phyloP scores from a whole-genome alignment of 192 early-diverging fungal species.

The Coemansia sp. region DNA sequence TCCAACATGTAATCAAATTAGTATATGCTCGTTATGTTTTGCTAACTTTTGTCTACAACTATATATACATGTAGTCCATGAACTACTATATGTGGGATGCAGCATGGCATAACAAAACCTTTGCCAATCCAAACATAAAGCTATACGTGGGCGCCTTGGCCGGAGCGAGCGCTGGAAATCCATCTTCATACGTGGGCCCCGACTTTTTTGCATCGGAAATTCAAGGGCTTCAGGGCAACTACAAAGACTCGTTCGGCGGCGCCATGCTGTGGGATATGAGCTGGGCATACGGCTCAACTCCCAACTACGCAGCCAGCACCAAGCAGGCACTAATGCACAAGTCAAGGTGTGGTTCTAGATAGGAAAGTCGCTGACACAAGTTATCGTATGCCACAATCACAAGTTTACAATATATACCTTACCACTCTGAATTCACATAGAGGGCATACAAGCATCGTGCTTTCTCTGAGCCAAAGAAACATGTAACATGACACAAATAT shows the following conservation, averaged over 20 bases:
- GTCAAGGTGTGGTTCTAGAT: constrained; percentile 23
- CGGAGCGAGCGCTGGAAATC: constrained; percentile 53
- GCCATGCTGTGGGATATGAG: constrained; percentile 70
- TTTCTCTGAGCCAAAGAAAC: too few relatives aligned
- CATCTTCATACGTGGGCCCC: constrained; percentile 47
- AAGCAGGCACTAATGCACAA: constrained; percentile 52
- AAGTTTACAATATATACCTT: too few relatives aligned
- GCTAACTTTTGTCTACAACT: neutral
- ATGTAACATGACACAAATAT: too few relatives aligned
- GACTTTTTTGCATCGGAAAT: constrained; percentile 44
- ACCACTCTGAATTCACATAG: too few relatives aligned
- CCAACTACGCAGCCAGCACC: constrained; percentile 45
- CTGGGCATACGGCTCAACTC: constrained; percentile 45
- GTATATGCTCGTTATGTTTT: neutral
- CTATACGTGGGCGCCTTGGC: constrained; percentile 60
- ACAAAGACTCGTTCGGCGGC: constrained; percentile 61
- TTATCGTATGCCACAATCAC: neutral
- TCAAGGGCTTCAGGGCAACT: constrained; percentile 35
- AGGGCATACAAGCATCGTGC: too few relatives aligned
- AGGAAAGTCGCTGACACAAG: constrained; percentile 4
- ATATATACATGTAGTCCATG: constrained; percentile 30
- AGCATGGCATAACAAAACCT: constrained; percentile 60
- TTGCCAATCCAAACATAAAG: constrained; percentile 59
- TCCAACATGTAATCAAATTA: neutral
- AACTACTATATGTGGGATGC: constrained; percentile 57